Conservation (phyloP, 2,329 filamentous ascomycete species). For the Fusarium papillatum region DNA sequence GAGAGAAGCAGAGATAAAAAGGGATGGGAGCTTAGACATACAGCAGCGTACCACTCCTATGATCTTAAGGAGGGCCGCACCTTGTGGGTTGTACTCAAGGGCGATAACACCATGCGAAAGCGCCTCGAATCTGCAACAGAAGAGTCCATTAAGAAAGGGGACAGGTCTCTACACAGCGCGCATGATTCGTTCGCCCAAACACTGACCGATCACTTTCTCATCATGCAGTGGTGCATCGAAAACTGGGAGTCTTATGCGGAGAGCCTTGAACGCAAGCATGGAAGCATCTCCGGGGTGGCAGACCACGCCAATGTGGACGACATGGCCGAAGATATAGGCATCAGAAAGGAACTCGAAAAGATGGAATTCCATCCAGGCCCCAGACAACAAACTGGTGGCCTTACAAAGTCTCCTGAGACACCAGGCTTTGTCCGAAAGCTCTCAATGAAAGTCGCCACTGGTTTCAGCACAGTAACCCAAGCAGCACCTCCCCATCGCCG, state of each 20-base stretch:
- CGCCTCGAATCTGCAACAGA: constrained; percentile 1
- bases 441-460: neutral
- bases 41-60: constrained; percentile 11
- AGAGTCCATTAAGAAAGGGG: neutral
- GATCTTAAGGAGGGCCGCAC: constrained; percentile 2
- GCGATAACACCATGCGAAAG: neutral
- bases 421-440: neutral
- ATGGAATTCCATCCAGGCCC: too few species aligned
- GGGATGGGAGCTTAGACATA: constrained; percentile 8
- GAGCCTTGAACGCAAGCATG: neutral
- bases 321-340: neutral
- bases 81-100: constrained; percentile 13
- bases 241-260: constrained; percentile 12
- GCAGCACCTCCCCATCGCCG: neutral
- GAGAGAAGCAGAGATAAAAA: neutral
- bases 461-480: neutral
- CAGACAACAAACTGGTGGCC: neutral
- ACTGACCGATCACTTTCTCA: constrained; percentile 3
- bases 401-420: neutral
- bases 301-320: neutral
- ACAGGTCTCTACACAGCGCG: neutral
- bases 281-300: neutral
- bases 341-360: neutral
- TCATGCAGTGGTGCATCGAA: constrained; percentile 12
- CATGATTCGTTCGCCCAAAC: neutral